Conservation (phyloP, 306 rosid genomes). For the Benincasa hispida region DNA sequence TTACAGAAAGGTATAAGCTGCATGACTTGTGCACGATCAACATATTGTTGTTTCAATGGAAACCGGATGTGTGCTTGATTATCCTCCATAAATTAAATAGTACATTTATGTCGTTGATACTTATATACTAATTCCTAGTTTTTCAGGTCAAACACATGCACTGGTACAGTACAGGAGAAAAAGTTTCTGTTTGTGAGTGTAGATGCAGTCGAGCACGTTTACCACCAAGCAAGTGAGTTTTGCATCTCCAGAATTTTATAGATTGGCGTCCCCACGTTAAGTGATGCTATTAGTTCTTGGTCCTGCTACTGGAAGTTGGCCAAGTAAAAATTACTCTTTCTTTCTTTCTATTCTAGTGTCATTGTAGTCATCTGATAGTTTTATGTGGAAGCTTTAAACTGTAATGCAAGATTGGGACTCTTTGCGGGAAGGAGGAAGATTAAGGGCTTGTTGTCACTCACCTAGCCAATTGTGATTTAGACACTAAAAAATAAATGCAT, state of each 20-base stretch:
- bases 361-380: background rate
- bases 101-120: background rate
- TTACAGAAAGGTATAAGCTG: background rate
- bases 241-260: background rate
- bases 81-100: background rate
- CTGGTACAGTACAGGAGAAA: constrained; percentile 62
- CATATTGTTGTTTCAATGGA: background rate
- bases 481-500: background rate
- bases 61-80: background rate
- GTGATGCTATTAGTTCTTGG: background rate
- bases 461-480: background rate
- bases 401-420: background rate
- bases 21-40: background rate
- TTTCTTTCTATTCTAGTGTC: background rate
- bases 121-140: background rate
- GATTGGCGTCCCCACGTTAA: background rate
- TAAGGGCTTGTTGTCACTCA: background rate
- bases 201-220: constrained; percentile 86
- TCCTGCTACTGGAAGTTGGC: background rate
- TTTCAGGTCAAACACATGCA: constrained; percentile 94
- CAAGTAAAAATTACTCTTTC: background rate
- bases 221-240: constrained; percentile 88
- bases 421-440: background rate
- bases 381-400: background rate
- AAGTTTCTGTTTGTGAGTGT: constrained; percentile 79